A percentile compares a stretch with the other conserved stretches of the same genome.
Conservation (phyloP, 305 asterid genomes). For the Solanum hybrid region DNA sequence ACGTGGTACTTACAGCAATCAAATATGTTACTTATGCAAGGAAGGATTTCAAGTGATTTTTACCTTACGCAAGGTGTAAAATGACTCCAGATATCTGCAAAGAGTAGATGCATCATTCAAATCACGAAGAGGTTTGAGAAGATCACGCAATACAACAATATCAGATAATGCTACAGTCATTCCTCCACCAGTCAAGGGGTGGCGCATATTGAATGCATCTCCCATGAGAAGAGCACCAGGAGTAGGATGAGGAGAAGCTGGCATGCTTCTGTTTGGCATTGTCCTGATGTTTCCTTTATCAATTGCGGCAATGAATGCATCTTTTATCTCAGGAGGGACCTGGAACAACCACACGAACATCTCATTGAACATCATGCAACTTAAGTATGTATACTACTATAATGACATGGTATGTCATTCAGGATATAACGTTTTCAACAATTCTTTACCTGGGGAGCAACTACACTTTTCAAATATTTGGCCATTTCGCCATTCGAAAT, state of each 20-base stretch:
- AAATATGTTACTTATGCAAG: background rate
- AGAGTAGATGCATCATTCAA: conserved; percentile 58
- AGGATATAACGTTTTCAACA: background rate
- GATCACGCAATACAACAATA: conserved; percentile 71
- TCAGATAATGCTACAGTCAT: conserved; percentile 91
- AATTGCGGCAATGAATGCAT: conserved; percentile 57
- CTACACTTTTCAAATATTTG: conserved; percentile 52
- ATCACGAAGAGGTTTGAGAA: conserved; percentile 58
- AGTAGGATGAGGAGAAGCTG: conserved; percentile 85
- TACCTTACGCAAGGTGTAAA: conserved; percentile 89
- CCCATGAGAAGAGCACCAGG: conserved; percentile 94
- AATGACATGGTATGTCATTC: background rate
- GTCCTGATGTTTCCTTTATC: conserved; percentile 78
- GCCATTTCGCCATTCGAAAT: conserved; percentile 73
- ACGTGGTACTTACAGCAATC: background rate
- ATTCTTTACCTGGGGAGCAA: conserved; percentile 74
- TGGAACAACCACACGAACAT: conserved; percentile 8
- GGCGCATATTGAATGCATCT: conserved; percentile 93
- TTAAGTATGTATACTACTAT: background rate
- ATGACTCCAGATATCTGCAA: conserved; percentile 70
- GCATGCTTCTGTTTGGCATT: conserved; percentile 96
- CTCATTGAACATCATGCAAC: background rate
- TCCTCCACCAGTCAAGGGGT: conserved; percentile 92
- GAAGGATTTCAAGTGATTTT: background rate
- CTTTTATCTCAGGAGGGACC: conserved; percentile 57